Evolutionary conservation across 148 eudicot genomes (phyloP), one percentile per base, ranked within the genome.

Genomic region (Nepenthes gracilis): DNA sequence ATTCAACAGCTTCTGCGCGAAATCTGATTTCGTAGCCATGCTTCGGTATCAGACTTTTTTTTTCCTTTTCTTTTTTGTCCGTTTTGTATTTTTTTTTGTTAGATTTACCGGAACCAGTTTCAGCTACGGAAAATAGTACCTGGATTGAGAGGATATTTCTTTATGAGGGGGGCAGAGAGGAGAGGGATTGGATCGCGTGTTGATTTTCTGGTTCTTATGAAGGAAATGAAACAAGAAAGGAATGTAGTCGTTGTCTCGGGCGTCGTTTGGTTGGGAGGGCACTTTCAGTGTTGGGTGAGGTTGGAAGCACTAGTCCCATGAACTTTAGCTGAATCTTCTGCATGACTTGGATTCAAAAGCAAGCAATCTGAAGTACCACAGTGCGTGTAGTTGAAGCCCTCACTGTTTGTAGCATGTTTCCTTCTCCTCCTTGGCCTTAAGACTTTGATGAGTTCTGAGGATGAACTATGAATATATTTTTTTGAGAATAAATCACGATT

Each of bases 1-100:
- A 45, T 49, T 58, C 51, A 94, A 81, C 68, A 94, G 84, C 72
- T 94, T 94, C 76, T 94, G 96, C 2, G 95, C 87, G 55, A 94
- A 86, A 55, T 94, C 97, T 1, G 99, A 69, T 43, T 80, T 85
- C 3, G 82, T 61, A 0, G 82, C 77, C 96, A 90, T 90, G 50
- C 35, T 32, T 49, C 6, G 4, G 53, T 40, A 6, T 11, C 53
- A n/a, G 60, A 50, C 57, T 51, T 54, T n/a, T n/a, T 57, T 49
- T 45, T 36, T 47, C 45, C 58, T 36, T 35, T 55, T 37, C 58
- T 35, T 2, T 33, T 37, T 55, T 55, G 35, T 32, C 15, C 11
- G 48, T 6, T 45, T 1, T 45, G 11, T 45, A 23, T 23, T 23
- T 23, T 23, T 23, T 23, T 23, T 23, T 23, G 23, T 23, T 23